Evolutionary conservation across 371 early-diverging fungal genomes (phyloP).

Genomic region (Rhizopus stolonifer): DNA sequence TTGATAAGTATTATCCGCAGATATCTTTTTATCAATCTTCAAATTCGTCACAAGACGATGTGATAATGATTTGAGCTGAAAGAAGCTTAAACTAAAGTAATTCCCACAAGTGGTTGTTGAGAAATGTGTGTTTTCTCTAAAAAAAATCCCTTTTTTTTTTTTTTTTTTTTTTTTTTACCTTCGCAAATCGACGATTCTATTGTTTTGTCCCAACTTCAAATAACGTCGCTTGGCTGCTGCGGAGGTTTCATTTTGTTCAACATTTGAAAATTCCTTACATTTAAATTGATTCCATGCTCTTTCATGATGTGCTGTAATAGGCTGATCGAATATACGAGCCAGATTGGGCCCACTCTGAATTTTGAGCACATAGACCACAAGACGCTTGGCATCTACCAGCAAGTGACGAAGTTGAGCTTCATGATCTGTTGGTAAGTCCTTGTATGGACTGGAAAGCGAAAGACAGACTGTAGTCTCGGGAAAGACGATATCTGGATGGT

Average conservation of each 20-base stretch:
- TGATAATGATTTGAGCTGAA: constrained; percentile 38
- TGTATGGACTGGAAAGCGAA: constrained; percentile 67
- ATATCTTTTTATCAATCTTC: constrained; percentile 37
- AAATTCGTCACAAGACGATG: constrained; percentile 32
- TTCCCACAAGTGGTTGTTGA: no score
- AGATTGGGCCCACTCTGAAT: constrained; percentile 82
- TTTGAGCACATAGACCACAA: constrained; percentile 77
- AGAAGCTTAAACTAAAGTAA: constrained; percentile 29
- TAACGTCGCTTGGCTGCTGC: constrained; percentile 29
- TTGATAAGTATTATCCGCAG: constrained; percentile 64
- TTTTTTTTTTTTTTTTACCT: constrained; percentile 21
- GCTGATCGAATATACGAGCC: constrained; percentile 79
- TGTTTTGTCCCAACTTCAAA: constrained; percentile 29
- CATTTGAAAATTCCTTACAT: constrained; percentile 39
- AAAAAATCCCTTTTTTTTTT: not conserved
- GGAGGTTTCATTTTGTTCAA: constrained; percentile 8
- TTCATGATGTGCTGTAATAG: constrained; percentile 77
- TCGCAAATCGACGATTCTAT: constrained; percentile 34
- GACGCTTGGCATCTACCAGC: constrained; percentile 89
- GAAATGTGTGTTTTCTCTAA: no score
- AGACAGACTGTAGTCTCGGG: constrained; percentile 70
- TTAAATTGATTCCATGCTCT: constrained; percentile 57
- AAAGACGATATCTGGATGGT: constrained; percentile 49
- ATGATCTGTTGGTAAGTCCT: constrained; percentile 61
- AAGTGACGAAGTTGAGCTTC: constrained; percentile 69